These are phyloP conservation scores for Apiospora sp. DNA, from an alignment of 2,329 filamentous ascomycete genomes.

Conservation along the genomic window DNA sequence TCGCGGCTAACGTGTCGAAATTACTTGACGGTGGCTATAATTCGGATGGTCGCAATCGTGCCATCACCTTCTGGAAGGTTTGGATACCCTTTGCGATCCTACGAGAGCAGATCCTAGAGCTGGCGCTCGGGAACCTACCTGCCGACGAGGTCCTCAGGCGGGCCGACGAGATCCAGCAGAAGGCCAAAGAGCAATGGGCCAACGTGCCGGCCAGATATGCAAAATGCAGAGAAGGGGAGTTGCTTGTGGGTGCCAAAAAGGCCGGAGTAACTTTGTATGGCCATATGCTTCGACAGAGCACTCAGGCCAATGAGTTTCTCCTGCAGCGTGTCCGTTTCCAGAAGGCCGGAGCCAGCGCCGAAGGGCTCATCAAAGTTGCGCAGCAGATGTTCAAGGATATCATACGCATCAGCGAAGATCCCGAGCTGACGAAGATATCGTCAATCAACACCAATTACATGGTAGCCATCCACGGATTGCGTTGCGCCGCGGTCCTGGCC, in stretches of 20 bases:
- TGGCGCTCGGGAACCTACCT: constrained; percentile 42
- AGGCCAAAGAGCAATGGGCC: constrained; percentile 36
- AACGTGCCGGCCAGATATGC: constrained; percentile 38
- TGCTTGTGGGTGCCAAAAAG: constrained; percentile 5
- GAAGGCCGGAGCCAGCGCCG: constrained; percentile 42
- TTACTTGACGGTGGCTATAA: constrained; percentile 43
- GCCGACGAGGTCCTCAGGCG: constrained; percentile 41
- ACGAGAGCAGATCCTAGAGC: constrained; percentile 47
- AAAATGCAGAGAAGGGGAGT: constrained; percentile 30
- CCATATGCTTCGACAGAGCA: constrained; percentile 25
- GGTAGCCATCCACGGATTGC: constrained; percentile 43
- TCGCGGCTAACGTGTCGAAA: constrained; percentile 32
- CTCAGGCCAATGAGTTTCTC: constrained; percentile 38
- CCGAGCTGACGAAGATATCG: constrained; percentile 40
- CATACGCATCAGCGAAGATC: constrained; percentile 41
- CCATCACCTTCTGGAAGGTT: constrained; percentile 37
- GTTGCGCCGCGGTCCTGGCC: constrained; percentile 45
- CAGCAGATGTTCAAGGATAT: constrained; percentile 43
- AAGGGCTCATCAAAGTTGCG: constrained; percentile 42
- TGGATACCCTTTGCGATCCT: constrained; percentile 37
- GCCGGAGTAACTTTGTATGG: constrained; percentile 20
- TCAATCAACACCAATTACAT: constrained; percentile 41
- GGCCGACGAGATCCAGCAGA: constrained; percentile 36
- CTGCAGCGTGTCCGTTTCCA: constrained; percentile 45
- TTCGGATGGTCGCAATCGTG: constrained; percentile 33